Base-by-base conservation (phyloP, 2,329 filamentous ascomycete genomes). In the Pseudogymnoascus sp. region DNA sequence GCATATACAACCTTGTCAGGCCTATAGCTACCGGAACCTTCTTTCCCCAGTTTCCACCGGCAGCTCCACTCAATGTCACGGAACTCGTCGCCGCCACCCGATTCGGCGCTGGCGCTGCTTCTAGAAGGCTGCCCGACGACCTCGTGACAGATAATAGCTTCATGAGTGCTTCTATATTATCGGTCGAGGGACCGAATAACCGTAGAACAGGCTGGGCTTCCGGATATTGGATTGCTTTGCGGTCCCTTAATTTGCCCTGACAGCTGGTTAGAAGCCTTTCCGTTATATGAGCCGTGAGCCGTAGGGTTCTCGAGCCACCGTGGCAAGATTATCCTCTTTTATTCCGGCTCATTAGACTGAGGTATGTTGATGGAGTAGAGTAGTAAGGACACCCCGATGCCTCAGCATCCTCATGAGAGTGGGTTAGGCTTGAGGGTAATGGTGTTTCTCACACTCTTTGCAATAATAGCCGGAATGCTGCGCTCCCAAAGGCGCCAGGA, bases 21-120 rank as follows among this genome's bases (percentile, higher is more conserved):
- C 46, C 26, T 11, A 53, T 53, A 53, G 46, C 46, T 53, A 53
- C 46, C 46, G 46, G 46, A 56, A 56, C 46, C 46, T 56, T 56
- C 46, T 56, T 56, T 56, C 26, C 46, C 46, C 26, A 56, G 46
- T 31, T 56, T 56, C n/a, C 46, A 56, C 46, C 19, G n/a, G 26
- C 8, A 19, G 46, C 26, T 56, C 46, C 26, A 56, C 26, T 56
- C 26, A 56, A 6, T 19, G 33, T 33, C n/a, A 10, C 46, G 46
- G 46, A 56, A 19, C 26, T 56, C 26, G 46, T 56, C 26, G 26
- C 46, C 46, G 46, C 26, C 26, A 31, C 46, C 46, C 26, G 7
- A 31, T 33, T 33, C 10, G 26, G 46, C n/a, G 26, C 26, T 31
- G 46, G 46, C 10, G 7, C 22, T 56, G 46, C 26, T 56, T 56